A percentile compares a stretch with the other conserved stretches of the same genome.
Evolutionary conservation across 1,284 basidiomycete genomes (phyloP).

Genomic region (Sanghuangporus weigelae): DNA sequence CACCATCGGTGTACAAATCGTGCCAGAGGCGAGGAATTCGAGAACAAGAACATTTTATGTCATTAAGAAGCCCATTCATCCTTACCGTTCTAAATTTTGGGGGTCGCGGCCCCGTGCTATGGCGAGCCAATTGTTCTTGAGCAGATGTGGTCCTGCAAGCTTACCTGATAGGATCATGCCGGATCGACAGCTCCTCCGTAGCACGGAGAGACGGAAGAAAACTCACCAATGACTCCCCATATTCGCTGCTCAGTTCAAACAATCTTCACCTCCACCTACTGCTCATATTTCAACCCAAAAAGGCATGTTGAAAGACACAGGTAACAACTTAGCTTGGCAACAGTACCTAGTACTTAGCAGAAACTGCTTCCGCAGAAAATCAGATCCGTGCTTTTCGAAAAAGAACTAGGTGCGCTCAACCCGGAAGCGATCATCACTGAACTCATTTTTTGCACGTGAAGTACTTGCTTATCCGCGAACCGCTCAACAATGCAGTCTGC

Average conservation of each 20-base stretch:
- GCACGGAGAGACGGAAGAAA: too few relatives aligned
- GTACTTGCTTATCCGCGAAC: too few relatives aligned
- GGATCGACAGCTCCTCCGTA: neutral
- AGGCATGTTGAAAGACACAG: too few relatives aligned
- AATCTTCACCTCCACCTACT: too few relatives aligned
- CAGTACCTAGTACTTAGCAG: too few relatives aligned
- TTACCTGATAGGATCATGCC: neutral
- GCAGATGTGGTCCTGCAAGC: neutral
- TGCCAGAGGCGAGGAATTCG: neutral
- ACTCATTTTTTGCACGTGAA: neutral
- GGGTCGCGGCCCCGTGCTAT: neutral
- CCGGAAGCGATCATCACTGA: neutral
- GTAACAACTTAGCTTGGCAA: too few relatives aligned
- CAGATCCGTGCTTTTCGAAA: neutral
- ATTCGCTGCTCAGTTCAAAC: too few relatives aligned
- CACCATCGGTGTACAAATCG: neutral
- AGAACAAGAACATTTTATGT: slow-evolving; percentile 1
- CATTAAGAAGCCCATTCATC: neutral
- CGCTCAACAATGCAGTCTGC: neutral
- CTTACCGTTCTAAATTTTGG: neutral
- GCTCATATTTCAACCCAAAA: too few relatives aligned
- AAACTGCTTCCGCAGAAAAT: neutral
- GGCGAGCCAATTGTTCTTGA: neutral
- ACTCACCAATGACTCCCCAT: too few relatives aligned
- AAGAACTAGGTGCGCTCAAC: neutral